These are phyloP conservation scores for Acanthochlamys bracteata DNA, from an alignment of 106 monocot species.

Conservation along the genomic window DNA sequence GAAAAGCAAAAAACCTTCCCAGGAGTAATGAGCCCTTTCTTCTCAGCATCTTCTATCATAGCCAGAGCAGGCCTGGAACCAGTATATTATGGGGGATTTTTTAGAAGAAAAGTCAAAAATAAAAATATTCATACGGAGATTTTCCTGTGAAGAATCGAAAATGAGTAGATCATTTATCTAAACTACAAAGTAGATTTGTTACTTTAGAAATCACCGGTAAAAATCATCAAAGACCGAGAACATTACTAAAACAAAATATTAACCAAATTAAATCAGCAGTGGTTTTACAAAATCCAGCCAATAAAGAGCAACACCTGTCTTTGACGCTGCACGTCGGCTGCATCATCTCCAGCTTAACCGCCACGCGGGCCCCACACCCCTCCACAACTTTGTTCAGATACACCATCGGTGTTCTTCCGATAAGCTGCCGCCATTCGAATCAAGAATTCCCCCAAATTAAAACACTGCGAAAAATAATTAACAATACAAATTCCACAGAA, in stretches of 20 bases:
- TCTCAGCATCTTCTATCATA: constrained; percentile 88
- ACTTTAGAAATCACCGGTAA: too few relatives aligned
- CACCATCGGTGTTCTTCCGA: constrained; percentile 79
- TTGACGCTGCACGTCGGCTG: constrained; percentile 86
- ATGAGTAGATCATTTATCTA: too few relatives aligned
- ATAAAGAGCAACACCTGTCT: constrained; percentile 44
- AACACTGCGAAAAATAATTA: background rate
- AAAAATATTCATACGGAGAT: too few relatives aligned
- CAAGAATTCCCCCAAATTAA: background rate
- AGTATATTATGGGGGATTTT: too few relatives aligned
- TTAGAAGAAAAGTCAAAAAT: too few relatives aligned
- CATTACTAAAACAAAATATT: background rate
- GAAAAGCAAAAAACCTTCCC: constrained; percentile 52
- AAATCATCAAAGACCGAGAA: background rate
- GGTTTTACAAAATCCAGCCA: background rate
- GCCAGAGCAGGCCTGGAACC: constrained; percentile 66
- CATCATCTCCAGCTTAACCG: constrained; percentile 72
- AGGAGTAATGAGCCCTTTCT: constrained; percentile 77
- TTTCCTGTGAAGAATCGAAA: too few relatives aligned
- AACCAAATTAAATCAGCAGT: background rate
- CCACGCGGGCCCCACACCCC: constrained; percentile 60
- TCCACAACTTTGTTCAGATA: constrained; percentile 83
- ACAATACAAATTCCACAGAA: background rate
- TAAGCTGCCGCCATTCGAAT: constrained; percentile 43
- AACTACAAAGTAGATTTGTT: too few relatives aligned